Evolutionary conservation across 2,329 filamentous ascomycete genomes (phyloP).

Genomic region (Botrytis squamosa): DNA sequence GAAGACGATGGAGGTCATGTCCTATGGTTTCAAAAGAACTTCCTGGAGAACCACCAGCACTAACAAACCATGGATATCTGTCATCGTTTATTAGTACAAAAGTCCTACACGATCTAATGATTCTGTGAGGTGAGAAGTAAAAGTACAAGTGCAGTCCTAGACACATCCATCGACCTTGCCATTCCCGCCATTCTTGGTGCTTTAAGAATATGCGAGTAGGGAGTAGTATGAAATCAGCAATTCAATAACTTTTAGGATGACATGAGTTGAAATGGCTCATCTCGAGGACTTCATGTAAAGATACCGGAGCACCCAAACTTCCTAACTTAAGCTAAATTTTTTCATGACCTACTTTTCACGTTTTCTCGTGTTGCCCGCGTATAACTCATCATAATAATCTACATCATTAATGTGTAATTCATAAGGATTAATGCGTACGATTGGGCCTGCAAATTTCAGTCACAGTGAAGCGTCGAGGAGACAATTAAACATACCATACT

Average conservation of each 20-base stretch:
- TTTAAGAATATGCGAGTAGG: too few species aligned
- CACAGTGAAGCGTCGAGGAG: constrained; percentile 8
- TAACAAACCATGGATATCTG: constrained; percentile 14
- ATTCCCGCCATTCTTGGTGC: not conserved
- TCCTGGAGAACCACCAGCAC: not conserved
- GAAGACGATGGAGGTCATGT: constrained; percentile 30
- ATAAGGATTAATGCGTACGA: constrained; percentile 29
- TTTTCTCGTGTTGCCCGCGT: constrained; percentile 31
- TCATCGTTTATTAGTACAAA: not conserved
- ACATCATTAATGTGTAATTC: constrained; percentile 43
- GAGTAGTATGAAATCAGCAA: not conserved
- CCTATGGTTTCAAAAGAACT: constrained; percentile 18
- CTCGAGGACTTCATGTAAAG: not conserved
- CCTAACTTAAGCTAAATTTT: not conserved
- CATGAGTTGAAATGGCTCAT: not conserved
- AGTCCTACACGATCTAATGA: not conserved
- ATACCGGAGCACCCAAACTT: too few species aligned
- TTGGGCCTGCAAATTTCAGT: not conserved
- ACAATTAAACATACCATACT: constrained; percentile 41
- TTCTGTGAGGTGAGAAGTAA: not conserved
- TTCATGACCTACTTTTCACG: constrained; percentile 25
- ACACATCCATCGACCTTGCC: not conserved
- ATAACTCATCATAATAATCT: constrained; percentile 44
- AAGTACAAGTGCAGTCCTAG: not conserved
- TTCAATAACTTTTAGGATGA: not conserved